Evolutionary conservation across 352 stramenopile genomes (phyloP), one percentile per base, ranked within the genome.

Genomic region (Globisporangium nunn): DNA sequence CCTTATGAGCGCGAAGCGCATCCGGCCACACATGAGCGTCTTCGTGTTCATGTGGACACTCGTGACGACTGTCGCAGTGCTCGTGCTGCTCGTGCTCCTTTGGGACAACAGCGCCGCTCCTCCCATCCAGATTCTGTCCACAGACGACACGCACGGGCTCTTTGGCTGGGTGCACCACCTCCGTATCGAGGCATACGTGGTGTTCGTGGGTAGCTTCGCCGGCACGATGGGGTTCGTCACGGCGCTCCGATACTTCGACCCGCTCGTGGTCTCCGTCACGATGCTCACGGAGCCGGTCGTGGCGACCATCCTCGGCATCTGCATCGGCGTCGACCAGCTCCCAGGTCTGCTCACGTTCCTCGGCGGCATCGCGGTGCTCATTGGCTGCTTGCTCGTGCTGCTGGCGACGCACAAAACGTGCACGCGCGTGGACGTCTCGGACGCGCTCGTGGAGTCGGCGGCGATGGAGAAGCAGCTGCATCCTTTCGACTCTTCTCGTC

Each of bases 221-320:
- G 76, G 74, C 18, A 81, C 76, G n/a, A 81, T 84, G 69, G 74
- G 74, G 18, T 82, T 84, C 54, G 66, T 87, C 56, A 65, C 55
- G n/a, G 54, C 69, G 6, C 58, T 87, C 50, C 75, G 72, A 51
- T 84, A 84, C 64, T 83, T 87, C 60, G 74, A 82, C 17, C 76
- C 76, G 28, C 59, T 87, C 40, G 74, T 81, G 2, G 71, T 82
- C 10, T 87, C 76, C 5, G 68, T 84, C 44, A 75, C 67, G 41
- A 82, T 82, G 72, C 62, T 84, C 44, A 70, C 62, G 6, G 73
- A 84, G 62, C 76, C 76, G 3, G 61, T 81, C 4, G 68, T 82
- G 2, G 76, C 76, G 10, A 84, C 71, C 1, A 40, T 71, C 35
- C 61, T 84, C 43, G 71, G 71, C 39, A 73, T 84, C n/a, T 35